Percentiles rank a stretch among this genome's conserved stretches.
Conservation (phyloP, 345 rosid species). For the Pistacia vera region DNA sequence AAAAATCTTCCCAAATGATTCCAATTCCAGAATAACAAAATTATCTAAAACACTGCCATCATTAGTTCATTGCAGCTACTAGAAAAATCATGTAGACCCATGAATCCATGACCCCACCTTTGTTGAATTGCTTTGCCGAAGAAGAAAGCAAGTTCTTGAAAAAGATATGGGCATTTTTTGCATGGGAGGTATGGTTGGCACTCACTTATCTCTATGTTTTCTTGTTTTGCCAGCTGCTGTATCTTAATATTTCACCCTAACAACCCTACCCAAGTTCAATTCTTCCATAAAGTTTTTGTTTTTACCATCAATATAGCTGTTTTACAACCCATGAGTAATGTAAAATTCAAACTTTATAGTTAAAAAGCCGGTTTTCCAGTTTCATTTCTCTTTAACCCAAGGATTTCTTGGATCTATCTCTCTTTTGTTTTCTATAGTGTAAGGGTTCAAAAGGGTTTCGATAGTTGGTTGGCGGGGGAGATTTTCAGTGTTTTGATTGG, state of each 20-base stretch:
- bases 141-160: background rate
- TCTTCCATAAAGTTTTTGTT: background rate
- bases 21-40: too few species aligned
- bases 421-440: background rate
- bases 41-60: too few species aligned
- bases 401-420: constrained; percentile 9
- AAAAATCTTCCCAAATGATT: too few species aligned
- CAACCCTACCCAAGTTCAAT: constrained; percentile 1
- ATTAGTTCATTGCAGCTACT: too few species aligned
- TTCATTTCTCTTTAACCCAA: background rate
- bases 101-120: constrained; percentile 12
- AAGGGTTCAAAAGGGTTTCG: background rate
- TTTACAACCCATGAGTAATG: constrained; percentile 5
- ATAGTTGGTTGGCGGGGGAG: background rate
- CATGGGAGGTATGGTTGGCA: constrained; percentile 13
- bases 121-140: constrained; percentile 2
- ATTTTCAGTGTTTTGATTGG: background rate
- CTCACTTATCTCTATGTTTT: background rate
- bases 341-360: background rate
- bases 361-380: constrained; percentile 1
- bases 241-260: constrained; percentile 5
- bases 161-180: constrained; percentile 9
- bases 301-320: background rate
- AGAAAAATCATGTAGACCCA: background rate
- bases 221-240: background rate